Percentiles rank a stretch among this genome's conserved stretches.
phyloP scores from a whole-genome alignment of 2,329 filamentous ascomycete genomes.

The Fusarium hainanense region DNA sequence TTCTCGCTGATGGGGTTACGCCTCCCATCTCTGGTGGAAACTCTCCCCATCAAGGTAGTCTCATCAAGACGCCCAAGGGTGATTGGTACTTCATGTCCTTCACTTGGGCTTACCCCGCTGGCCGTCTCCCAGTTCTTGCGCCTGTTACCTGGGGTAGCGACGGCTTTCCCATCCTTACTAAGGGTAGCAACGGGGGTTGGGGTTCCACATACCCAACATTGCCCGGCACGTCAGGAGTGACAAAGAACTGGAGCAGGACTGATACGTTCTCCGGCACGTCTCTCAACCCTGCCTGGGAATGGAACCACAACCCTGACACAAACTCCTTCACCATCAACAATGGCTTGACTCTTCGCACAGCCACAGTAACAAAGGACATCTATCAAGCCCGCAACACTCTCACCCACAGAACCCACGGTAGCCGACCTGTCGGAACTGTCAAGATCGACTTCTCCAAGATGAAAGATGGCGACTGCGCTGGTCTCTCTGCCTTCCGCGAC shows the following conservation, averaged over 20 bases:
- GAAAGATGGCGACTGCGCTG: slow-evolving; percentile 62
- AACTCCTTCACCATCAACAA: slow-evolving; percentile 57
- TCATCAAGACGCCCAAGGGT: slow-evolving; percentile 63
- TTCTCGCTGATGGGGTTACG: slow-evolving; percentile 56
- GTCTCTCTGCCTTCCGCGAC: slow-evolving; percentile 65
- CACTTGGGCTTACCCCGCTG: slow-evolving; percentile 65
- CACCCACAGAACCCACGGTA: slow-evolving; percentile 59
- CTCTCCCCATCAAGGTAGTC: slow-evolving; percentile 65
- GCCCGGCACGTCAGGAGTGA: background rate
- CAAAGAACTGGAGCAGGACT: slow-evolving; percentile 50
- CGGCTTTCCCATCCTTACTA: slow-evolving; percentile 61
- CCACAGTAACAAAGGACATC: slow-evolving; percentile 64
- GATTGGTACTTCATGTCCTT: slow-evolving; percentile 71
- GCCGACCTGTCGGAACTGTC: slow-evolving; percentile 61
- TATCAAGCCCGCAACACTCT: slow-evolving; percentile 60
- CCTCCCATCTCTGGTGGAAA: slow-evolving; percentile 59
- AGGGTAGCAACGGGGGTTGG: slow-evolving; percentile 59
- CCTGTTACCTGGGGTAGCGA: slow-evolving; percentile 64
- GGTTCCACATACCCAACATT: slow-evolving; percentile 57
- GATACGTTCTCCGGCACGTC: slow-evolving; percentile 58
- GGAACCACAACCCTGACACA: slow-evolving; percentile 70
- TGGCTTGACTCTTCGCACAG: slow-evolving; percentile 60
- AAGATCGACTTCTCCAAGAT: slow-evolving; percentile 61
- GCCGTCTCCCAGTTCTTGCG: slow-evolving; percentile 67
- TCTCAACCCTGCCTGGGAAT: slow-evolving; percentile 64